phyloP scores from a whole-genome alignment of 352 stramenopile species.

The Phytophthora foliorum region DNA sequence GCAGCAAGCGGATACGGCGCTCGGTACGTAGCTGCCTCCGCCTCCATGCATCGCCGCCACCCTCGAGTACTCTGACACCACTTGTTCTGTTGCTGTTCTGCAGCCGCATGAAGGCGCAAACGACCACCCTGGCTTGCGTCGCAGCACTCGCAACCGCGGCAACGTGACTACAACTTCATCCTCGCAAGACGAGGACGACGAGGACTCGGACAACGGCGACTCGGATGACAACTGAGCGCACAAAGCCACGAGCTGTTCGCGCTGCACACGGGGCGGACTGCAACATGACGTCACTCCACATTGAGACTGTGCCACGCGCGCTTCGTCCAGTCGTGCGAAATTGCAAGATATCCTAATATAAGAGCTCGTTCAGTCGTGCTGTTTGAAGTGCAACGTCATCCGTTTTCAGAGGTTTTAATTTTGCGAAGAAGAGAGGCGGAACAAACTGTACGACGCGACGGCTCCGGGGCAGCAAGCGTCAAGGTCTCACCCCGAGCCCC shows the following conservation, averaged over 20 bases:
- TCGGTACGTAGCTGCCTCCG: slow-evolving; percentile 31
- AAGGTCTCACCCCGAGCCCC: slow-evolving; percentile 14
- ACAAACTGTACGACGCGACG: slow-evolving; percentile 26
- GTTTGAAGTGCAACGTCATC: neutral
- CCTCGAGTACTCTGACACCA: slow-evolving; percentile 8
- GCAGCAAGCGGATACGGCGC: slow-evolving; percentile 37
- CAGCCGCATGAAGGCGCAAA: slow-evolving; percentile 26
- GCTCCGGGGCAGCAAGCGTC: slow-evolving; percentile 20
- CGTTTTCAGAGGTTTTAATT: neutral
- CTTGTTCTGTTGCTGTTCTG: neutral
- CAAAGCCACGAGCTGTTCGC: neutral
- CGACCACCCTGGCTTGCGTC: slow-evolving; percentile 19
- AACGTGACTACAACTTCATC: slow-evolving; percentile 12
- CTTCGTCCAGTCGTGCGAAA: slow-evolving; percentile 18
- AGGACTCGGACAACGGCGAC: slow-evolving; percentile 18
- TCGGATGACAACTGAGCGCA: slow-evolving; percentile 25
- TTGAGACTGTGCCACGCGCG: too few relatives aligned
- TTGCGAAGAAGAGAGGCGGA: slow-evolving; percentile 7
- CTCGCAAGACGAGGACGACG: slow-evolving; percentile 35
- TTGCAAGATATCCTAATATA: too few relatives aligned
- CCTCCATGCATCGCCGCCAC: neutral
- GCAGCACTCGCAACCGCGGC: slow-evolving; percentile 35
- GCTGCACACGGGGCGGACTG: slow-evolving; percentile 8
- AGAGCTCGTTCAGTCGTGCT: too few relatives aligned
- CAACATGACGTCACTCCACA: slow-evolving; percentile 2